Base-by-base conservation (phyloP, 345 rosid genomes). In the Sonneratia caseolaris region DNA sequence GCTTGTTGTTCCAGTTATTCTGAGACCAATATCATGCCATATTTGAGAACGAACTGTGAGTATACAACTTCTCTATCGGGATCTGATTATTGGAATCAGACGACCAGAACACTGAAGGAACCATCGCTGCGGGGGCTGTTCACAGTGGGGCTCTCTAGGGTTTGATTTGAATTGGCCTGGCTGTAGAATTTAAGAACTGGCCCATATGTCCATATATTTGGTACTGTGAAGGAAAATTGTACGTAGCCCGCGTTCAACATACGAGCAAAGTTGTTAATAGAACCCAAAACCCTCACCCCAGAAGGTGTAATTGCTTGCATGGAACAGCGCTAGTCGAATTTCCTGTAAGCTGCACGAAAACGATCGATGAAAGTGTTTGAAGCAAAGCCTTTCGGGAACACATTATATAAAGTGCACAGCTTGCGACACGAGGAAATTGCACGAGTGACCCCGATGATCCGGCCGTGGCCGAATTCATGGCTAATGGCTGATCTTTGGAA, bases 1-100 rank as follows among this genome's bases (percentile, higher is more conserved):
- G 94, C 84, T 83, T 95, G 83, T 91, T 91, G 82, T 92, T 92
- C 84, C 98, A 92, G 86, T 81, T 91, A 75, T 95, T 90, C 84
- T 95, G 79, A 81, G 66, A 11, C 66, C 66, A 62, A 13, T 35
- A 27, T 11, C 19, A 24, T 35, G 27, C 9, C 38, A 62, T 14
- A 62, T 35, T 22, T 35, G 66, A 62, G 22, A 57, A 62, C 37
- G 19, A 32, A 13, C 38, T 32, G 14, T 24, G 64, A 24, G 22
- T n/a, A n/a, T 57, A 11, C 35, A 1, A 57, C 14, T 8, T 57
- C 22, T n/a, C 11, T 6, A 57, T n/a, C 13, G 35, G 64, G 51
- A 57, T n/a, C 22, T 22, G 22, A 13, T 55, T 6, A 3, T 57
- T n/a, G 35, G 35, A 57, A 57, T n/a, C 24, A 57, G 57, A 53